phyloP scores from a whole-genome alignment of 768 basidiomycete genomes.

The Leccinum aurantiacum region DNA sequence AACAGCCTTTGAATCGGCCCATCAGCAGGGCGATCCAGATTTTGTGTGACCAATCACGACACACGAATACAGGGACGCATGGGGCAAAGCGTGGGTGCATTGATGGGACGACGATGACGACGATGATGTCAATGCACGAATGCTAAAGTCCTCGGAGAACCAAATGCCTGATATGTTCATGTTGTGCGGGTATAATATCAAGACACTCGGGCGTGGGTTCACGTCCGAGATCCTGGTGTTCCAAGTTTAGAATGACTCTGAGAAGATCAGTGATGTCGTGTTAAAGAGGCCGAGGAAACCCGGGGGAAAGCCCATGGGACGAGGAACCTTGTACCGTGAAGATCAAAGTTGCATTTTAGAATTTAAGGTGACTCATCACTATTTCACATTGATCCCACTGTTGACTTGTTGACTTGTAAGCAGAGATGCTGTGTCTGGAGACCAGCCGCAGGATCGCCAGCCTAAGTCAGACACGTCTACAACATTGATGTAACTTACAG shows the following conservation, averaged over 20 bases:
- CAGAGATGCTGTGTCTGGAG: neutral
- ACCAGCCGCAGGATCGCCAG: neutral
- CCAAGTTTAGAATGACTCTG: conserved; percentile 4
- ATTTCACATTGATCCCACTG: neutral
- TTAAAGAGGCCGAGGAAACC: conserved; percentile 5
- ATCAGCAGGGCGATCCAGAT: neutral
- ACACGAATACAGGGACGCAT: neutral
- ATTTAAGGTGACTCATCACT: neutral
- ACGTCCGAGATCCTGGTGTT: neutral
- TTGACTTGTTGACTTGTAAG: neutral
- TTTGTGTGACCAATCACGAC: neutral
- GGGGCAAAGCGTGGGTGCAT: neutral
- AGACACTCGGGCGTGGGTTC: neutral
- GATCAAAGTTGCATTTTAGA: neutral
- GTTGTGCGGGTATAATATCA: neutral
- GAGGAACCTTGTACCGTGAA: neutral
- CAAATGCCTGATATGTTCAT: neutral
- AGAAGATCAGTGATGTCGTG: conserved; percentile 3
- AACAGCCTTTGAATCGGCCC: neutral
- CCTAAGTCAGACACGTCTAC: neutral
- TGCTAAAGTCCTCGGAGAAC: conserved; percentile 16
- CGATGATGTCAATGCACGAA: neutral
- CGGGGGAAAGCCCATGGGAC: neutral
- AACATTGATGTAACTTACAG: neutral
- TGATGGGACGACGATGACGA: neutral